Conservation (phyloP, 1,284 basidiomycete genomes). For the Wallemia mellicola region DNA sequence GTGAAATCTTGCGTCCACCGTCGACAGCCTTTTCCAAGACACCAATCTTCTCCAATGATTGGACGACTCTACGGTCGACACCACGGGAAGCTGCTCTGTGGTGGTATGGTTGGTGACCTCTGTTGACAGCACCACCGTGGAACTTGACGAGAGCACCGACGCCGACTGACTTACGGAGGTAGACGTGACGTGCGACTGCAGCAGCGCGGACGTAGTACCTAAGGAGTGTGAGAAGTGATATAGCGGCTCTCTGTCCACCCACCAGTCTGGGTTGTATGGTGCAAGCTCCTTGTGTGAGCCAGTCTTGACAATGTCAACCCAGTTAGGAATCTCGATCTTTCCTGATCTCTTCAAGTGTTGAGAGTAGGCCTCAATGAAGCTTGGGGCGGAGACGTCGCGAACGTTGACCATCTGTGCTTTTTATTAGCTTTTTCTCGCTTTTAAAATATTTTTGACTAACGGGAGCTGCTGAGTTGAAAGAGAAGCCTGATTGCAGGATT, state of each 20-base stretch:
- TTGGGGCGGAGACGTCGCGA: slow-evolving; percentile 26
- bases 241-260: slow-evolving; percentile 14
- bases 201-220: slow-evolving; percentile 18
- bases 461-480: background rate
- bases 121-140: slow-evolving; percentile 82
- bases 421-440: slow-evolving; percentile 7
- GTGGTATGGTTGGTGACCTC: slow-evolving; percentile 82
- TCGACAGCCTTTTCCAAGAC: slow-evolving; percentile 80
- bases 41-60: slow-evolving; percentile 94
- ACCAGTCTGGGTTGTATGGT: slow-evolving; percentile 98
- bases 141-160: slow-evolving; percentile 87
- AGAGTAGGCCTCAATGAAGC: slow-evolving; percentile 69
- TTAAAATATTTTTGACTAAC: background rate
- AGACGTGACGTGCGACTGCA: slow-evolving; percentile 94
- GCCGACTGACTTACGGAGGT: slow-evolving; percentile 96
- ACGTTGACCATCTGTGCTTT: slow-evolving; percentile 11
- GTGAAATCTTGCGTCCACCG: slow-evolving; percentile 81
- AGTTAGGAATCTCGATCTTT: slow-evolving; percentile 92
- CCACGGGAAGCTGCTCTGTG: slow-evolving; percentile 63
- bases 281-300: slow-evolving; percentile 93
- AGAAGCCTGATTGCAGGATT: background rate
- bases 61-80: slow-evolving; percentile 72
- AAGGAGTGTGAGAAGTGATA: background rate
- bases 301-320: slow-evolving; percentile 98
- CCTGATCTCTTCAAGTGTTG: slow-evolving; percentile 84